Evolutionary conservation across 257 asterid species (phyloP).

Genomic region (Phtheirospermum japonicum): DNA sequence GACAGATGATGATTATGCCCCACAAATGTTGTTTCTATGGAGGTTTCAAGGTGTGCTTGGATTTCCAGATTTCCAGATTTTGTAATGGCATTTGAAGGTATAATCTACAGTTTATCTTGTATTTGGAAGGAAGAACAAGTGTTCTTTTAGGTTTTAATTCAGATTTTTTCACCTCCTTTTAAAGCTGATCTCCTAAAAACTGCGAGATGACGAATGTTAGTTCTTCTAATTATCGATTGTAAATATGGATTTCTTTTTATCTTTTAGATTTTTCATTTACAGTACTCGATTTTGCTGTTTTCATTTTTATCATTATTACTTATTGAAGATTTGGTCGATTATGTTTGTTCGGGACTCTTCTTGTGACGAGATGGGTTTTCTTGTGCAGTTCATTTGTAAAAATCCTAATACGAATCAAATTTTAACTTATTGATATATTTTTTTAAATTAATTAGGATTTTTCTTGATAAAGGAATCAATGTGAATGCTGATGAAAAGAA

Average conservation of each 20-base stretch:
- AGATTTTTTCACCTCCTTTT: neutral
- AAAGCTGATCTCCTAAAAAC: conserved; percentile 28
- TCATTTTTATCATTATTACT: too few relatives aligned
- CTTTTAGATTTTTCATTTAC: conserved; percentile 20
- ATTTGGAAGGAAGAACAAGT: conserved; percentile 26
- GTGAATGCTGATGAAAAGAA: too few relatives aligned
- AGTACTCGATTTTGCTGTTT: neutral
- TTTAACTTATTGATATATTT: too few relatives aligned
- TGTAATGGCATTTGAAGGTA: conserved; percentile 40
- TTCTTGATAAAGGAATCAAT: too few relatives aligned
- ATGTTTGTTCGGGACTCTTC: too few relatives aligned
- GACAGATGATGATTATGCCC: conserved; percentile 30
- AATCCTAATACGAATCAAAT: too few relatives aligned
- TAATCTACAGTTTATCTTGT: conserved; percentile 27
- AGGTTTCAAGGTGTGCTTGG: too few relatives aligned
- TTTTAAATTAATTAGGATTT: too few relatives aligned
- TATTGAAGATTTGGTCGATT: too few relatives aligned
- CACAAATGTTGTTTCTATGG: conserved; percentile 32
- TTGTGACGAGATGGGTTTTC: too few relatives aligned
- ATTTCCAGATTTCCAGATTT: conserved; percentile 33
- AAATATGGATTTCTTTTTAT: conserved; percentile 36
- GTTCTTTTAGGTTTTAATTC: conserved; percentile 14
- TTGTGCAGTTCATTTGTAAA: too few relatives aligned
- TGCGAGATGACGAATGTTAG: conserved; percentile 23
- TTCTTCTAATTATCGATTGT: conserved; percentile 32